phyloP scores from a whole-genome alignment of 176 grass and related monocot species.

The Musa itinerans region DNA sequence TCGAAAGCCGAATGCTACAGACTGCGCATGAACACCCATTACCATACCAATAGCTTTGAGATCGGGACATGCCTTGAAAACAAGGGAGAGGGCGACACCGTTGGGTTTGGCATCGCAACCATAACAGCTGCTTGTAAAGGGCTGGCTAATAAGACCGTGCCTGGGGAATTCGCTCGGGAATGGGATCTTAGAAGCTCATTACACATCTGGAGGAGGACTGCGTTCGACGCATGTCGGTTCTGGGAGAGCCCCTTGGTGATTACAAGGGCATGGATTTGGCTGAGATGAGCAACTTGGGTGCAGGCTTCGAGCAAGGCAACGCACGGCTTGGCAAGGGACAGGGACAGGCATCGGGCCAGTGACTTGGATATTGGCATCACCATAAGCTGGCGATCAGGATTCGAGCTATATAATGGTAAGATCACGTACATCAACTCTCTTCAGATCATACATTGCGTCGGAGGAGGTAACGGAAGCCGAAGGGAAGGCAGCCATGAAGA shows the following conservation, averaged over 20 bases:
- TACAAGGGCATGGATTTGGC: not conserved
- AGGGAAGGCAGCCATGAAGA: no score
- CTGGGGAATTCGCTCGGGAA: not conserved
- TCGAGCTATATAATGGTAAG: no score
- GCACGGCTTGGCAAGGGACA: not conserved
- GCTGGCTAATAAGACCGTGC: not conserved
- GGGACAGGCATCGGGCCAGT: not conserved
- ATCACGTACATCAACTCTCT: no score
- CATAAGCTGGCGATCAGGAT: no score
- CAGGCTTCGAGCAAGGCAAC: conserved; percentile 1
- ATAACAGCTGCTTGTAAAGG: conserved; percentile 5
- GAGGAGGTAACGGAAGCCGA: no score
- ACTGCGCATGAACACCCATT: conserved; percentile 9
- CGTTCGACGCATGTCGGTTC: not conserved
- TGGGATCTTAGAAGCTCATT: not conserved
- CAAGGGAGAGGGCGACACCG: conserved; percentile 15
- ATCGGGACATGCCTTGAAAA: conserved; percentile 8
- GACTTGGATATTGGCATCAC: not conserved
- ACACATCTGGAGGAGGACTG: not conserved
- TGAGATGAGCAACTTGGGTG: not conserved
- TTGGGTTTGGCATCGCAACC: not conserved
- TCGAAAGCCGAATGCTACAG: not conserved
- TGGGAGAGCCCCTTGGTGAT: not conserved
- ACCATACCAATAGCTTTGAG: not conserved
- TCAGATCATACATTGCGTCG: no score